Evolutionary conservation across 805 yeast species (phyloP), one percentile per base, ranked within the genome.

Genomic region (Candida manassasensis): DNA sequence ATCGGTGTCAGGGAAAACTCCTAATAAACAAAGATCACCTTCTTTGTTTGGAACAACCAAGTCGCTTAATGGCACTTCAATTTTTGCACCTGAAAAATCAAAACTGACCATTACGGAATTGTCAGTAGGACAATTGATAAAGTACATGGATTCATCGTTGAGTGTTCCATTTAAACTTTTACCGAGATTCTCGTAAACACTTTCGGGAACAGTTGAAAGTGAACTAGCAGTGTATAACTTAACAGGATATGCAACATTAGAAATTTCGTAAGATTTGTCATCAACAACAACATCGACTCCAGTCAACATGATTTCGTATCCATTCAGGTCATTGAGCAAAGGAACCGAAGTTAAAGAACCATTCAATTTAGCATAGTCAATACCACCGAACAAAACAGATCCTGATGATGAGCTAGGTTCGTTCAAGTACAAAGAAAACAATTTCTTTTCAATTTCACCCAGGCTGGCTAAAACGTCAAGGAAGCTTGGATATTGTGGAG

Each of bases 181-280:
- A 6, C 68, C 72, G 19, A 71, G 38, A 19, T 45, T 37, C 10
- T 44, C 30, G 8, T 63, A 48, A 27, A 11, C 22, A 5, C 33
- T 35, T 3, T 34, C 28, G 9, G 82, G 82, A 4, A 73, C 53
- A 39, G 61, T 63, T 9, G 74, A 52, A 30, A 71, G 51, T 11
- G 84, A 73, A 9, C 81, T 69, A 27, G 84, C 84, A 3, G 80
- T 69, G 53, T 79, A 84, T 27, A 79, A 51, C 6, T 75, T 41
- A 3, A 69, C 76, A 2, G 73, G 62, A 15, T 50, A 52, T 25
- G 42, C 47, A 26, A 30, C 29, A 12, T 26, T 21, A 27, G 26
- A 27, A 16, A 36, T 33, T 13, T 14, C 10, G n/a, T 4, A 13
- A 4, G 26, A 13, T 4, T 26, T 17, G 13, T 26, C 11, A 21